Conservation (phyloP, 176 grass and related monocot genomes). For the Stipa capillata region DNA sequence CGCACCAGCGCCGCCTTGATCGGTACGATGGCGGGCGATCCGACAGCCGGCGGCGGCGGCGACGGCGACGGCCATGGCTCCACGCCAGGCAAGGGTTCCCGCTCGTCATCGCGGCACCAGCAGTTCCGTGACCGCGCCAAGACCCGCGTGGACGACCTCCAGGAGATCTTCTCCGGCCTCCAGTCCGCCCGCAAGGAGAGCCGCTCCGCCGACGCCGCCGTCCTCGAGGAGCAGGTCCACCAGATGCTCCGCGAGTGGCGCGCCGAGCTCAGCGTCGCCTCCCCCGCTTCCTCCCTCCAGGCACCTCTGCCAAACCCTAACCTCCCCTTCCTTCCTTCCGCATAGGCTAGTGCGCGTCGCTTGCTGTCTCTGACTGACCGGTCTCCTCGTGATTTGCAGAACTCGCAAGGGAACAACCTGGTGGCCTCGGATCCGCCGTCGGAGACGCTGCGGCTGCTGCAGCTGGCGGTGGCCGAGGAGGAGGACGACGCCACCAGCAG, state of each 20-base stretch:
- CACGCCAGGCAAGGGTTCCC: conserved; percentile 37
- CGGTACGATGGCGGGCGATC: conserved; percentile 34
- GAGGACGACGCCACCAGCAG: conserved; percentile 91
- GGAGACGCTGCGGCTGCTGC: conserved; percentile 63
- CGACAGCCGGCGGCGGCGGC: background rate
- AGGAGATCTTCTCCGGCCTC: conserved; percentile 82
- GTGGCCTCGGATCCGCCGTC: conserved; percentile 38
- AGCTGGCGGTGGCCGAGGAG: conserved; percentile 59
- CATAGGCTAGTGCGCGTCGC: background rate
- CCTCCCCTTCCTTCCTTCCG: background rate
- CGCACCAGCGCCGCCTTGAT: background rate
- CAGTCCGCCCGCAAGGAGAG: conserved; percentile 84
- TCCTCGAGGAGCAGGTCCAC: conserved; percentile 86
- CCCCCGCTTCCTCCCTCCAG: conserved; percentile 77
- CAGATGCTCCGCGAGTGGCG: conserved; percentile 95
- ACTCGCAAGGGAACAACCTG: conserved; percentile 44
- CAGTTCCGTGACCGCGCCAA: conserved; percentile 86
- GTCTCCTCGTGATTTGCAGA: background rate
- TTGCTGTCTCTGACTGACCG: conserved; percentile 6
- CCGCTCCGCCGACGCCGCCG: conserved; percentile 63
- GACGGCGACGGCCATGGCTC: background rate
- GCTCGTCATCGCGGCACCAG: conserved; percentile 53
- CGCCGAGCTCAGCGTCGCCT: conserved; percentile 69
- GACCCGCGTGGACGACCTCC: conserved; percentile 79
- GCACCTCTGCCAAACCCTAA: conserved; percentile 33